A percentile compares a stretch with the other conserved stretches of the same genome.
Conservation (phyloP, 202 grass and related monocot genomes). For the Hordeum pubiflorum region DNA sequence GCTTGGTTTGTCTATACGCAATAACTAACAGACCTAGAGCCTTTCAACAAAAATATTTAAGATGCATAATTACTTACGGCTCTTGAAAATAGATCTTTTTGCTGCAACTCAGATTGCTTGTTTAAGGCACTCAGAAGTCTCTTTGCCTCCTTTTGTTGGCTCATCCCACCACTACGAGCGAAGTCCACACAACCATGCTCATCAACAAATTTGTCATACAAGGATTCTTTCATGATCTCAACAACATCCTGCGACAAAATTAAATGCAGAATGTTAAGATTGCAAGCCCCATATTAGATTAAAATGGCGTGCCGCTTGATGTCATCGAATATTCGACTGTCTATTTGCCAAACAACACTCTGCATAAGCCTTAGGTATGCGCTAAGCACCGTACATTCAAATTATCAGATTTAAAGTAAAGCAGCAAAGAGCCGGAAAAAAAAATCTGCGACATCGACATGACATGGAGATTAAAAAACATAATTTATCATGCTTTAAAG, state of each 20-base stretch:
- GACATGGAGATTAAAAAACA: neutral
- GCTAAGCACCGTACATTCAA: neutral
- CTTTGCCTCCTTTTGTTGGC: constrained; percentile 51
- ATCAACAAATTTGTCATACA: constrained; percentile 85
- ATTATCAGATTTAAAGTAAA: constrained; percentile 8
- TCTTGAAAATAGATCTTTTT: constrained; percentile 62
- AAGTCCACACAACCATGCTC: constrained; percentile 66
- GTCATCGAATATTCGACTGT: neutral
- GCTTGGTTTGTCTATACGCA: neutral
- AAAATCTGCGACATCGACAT: constrained; percentile 4
- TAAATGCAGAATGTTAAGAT: constrained; percentile 22
- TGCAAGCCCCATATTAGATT: neutral
- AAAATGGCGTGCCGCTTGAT: neutral
- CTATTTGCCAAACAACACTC: neutral
- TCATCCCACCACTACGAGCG: constrained; percentile 84
- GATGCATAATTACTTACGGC: constrained; percentile 40
- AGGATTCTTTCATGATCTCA: constrained; percentile 76
- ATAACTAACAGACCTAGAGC: neutral
- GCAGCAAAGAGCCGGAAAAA: neutral
- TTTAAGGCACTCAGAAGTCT: constrained; percentile 54
- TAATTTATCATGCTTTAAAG: neutral
- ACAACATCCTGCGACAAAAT: constrained; percentile 51
- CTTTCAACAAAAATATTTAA: neutral
- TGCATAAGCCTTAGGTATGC: neutral
- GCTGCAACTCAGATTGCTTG: constrained; percentile 60